Percentiles rank a stretch among this genome's conserved stretches.
Evolutionary conservation across 345 rosid genomes (phyloP).

Genomic region (Gossypium mustelinum): DNA sequence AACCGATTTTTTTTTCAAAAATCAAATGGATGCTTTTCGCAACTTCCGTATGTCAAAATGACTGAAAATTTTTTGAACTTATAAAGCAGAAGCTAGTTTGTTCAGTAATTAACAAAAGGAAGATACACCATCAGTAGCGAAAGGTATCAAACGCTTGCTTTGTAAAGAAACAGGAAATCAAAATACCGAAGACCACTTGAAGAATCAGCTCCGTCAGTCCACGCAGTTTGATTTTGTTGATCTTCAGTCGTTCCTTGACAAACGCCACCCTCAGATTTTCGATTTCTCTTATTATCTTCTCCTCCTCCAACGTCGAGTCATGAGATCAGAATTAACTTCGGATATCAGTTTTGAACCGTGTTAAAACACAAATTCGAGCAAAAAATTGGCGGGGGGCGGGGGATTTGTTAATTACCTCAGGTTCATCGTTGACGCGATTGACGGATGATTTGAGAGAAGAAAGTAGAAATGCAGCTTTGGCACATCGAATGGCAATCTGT

Average conservation of each 20-base stretch:
- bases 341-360: background rate
- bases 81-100: background rate
- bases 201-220: background rate
- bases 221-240: background rate
- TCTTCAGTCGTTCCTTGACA: slow-evolving; percentile 10
- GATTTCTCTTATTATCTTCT: slow-evolving; percentile 1
- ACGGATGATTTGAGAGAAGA: background rate
- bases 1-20: no score
- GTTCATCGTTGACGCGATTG: background rate
- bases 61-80: no score
- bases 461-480: slow-evolving; percentile 1
- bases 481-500: background rate
- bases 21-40: no score
- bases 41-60: no score
- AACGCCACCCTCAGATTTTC: background rate
- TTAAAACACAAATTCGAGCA: background rate
- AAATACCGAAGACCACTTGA: background rate
- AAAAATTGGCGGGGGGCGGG: no score
- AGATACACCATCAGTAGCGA: slow-evolving; percentile 1
- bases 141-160: background rate
- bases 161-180: background rate
- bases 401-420: background rate
- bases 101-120: background rate
- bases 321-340: background rate
- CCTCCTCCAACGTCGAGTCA: background rate